A percentile compares a stretch with the other conserved stretches of the same genome.
Conservation (phyloP, 805 yeast genomes). For the Lachancea cidri region DNA sequence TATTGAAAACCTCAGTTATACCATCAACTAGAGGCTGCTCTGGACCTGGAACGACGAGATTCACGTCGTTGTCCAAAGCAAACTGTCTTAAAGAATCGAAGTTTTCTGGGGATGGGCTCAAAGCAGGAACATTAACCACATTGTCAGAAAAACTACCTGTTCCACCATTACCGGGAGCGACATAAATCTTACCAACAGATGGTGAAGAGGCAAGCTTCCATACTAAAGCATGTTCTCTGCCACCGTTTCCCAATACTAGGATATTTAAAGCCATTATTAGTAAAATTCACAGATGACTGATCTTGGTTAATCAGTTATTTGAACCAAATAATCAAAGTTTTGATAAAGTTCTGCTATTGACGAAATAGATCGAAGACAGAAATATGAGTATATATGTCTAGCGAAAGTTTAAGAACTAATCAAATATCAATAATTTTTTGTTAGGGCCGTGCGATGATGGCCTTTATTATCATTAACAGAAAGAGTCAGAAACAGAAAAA, state of each 20-base stretch:
- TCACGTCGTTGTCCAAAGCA: conserved; percentile 61
- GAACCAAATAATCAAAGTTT: not conserved
- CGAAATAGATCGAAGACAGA: not conserved
- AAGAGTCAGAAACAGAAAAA: conserved; percentile 4
- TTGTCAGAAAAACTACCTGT: conserved; percentile 51
- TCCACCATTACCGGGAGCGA: conserved; percentile 98
- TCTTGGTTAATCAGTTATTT: not conserved
- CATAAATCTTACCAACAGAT: conserved; percentile 65
- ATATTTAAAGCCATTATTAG: conserved; percentile 44
- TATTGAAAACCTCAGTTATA: conserved; percentile 61
- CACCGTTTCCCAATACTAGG: conserved; percentile 93
- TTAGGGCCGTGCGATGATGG: not conserved
- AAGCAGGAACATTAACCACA: conserved; percentile 58
- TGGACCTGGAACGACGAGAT: conserved; percentile 94
- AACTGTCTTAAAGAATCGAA: conserved; percentile 67
- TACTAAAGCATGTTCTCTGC: conserved; percentile 95
- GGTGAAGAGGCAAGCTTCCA: conserved; percentile 85
- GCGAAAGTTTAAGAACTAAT: not conserved
- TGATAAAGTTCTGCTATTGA: not conserved
- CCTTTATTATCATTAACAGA: not conserved
- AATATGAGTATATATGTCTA: not conserved
- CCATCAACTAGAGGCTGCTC: conserved; percentile 98
- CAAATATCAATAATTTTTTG: not conserved
- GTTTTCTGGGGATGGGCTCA: conserved; percentile 60
- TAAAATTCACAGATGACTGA: conserved; percentile 6